Percentiles rank a stretch among this genome's conserved stretches.
Evolutionary conservation across 257 asterid genomes (phyloP).

Genomic region (Nicotiana attenuata): DNA sequence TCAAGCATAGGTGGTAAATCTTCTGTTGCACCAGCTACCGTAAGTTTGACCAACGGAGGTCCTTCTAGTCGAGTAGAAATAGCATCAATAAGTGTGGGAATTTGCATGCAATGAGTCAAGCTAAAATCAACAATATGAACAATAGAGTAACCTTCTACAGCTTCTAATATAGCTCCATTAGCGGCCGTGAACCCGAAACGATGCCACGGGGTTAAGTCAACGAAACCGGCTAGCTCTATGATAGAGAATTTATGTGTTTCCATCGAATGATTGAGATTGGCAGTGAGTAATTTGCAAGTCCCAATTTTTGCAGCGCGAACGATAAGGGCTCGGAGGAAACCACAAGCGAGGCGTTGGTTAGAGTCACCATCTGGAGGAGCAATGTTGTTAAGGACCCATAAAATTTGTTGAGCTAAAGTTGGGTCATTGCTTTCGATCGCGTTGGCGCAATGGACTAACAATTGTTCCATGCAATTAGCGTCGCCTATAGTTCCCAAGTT

Average conservation of each 20-base stretch:
- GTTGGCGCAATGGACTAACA: conserved; percentile 76
- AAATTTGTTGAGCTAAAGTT: conserved; percentile 85
- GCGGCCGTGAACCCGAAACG: conserved; percentile 93
- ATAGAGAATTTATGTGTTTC: conserved; percentile 61
- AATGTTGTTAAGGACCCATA: conserved; percentile 94
- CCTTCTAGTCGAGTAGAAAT: conserved; percentile 49
- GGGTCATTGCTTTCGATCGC: conserved; percentile 87
- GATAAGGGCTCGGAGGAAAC: conserved; percentile 83
- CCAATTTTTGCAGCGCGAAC: conserved; percentile 69
- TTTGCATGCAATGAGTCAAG: conserved; percentile 91
- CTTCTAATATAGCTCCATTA: conserved; percentile 69
- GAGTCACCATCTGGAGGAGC: conserved; percentile 98
- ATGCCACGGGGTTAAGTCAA: conserved; percentile 97
- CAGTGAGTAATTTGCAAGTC: conserved; percentile 55
- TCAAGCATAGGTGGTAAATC: conserved; percentile 77
- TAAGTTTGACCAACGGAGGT: conserved; percentile 65
- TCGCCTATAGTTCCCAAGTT: conserved; percentile 45
- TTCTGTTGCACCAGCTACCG: conserved; percentile 60
- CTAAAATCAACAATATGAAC: conserved; percentile 82
- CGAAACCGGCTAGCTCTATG: conserved; percentile 75
- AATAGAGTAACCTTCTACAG: conserved; percentile 54
- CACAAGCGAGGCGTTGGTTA: conserved; percentile 78
- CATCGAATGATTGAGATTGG: conserved; percentile 29
- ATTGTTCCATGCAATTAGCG: conserved; percentile 87
- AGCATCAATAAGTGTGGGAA: conserved; percentile 81